A percentile compares a stretch with the other conserved stretches of the same genome.
phyloP scores from a whole-genome alignment of 2,329 filamentous ascomycete genomes.

The Penicillium hesseltinei region DNA sequence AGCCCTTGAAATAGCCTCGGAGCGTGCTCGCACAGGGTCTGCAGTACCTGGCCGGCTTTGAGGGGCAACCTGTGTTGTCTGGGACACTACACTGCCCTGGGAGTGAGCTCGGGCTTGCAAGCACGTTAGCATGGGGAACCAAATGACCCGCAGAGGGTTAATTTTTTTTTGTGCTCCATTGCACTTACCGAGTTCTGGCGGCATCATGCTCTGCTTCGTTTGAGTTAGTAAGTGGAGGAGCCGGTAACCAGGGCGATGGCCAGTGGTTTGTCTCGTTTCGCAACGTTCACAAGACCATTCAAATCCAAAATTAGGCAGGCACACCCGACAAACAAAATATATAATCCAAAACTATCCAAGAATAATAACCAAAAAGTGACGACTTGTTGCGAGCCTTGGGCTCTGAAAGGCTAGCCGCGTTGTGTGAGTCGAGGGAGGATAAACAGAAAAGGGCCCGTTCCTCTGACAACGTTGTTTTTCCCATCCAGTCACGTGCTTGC shows the following conservation, averaged over 20 bases:
- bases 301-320: conserved; percentile 4
- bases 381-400: conserved; percentile 10
- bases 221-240: conserved; percentile 24
- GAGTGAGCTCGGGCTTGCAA: conserved; percentile 37
- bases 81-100: conserved; percentile 40
- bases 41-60: conserved; percentile 43
- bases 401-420: conserved; percentile 18
- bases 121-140: conserved; percentile 9
- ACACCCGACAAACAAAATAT: conserved; percentile 1
- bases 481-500: conserved; percentile 33
- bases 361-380: conserved; percentile 4
- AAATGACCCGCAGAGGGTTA: background rate
- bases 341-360: conserved; percentile 1
- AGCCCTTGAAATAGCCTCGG: conserved; percentile 42
- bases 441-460: conserved; percentile 43
- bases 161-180: background rate
- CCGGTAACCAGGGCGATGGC: conserved; percentile 28
- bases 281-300: conserved; percentile 17
- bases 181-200: conserved; percentile 24
- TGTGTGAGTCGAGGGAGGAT: conserved; percentile 32
- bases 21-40: conserved; percentile 42
- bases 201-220: conserved; percentile 18
- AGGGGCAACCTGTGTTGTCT: conserved; percentile 38
- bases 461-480: conserved; percentile 43
- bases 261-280: conserved; percentile 13